Conservation (phyloP, 345 rosid genomes). For the Microthlaspi erraticum region DNA sequence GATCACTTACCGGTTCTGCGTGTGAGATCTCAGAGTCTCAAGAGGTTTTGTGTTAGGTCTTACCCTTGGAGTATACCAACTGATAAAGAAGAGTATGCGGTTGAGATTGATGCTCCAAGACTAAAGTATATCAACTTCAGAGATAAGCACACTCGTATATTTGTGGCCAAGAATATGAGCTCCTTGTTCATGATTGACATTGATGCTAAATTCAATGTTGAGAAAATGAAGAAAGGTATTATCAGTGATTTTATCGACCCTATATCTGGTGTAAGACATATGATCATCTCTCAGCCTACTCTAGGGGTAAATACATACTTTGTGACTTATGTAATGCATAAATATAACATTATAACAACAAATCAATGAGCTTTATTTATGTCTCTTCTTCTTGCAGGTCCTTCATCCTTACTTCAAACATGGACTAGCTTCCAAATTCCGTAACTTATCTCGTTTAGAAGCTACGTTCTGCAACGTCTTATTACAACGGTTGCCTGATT, state of each 20-base stretch:
- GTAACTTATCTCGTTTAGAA: background rate
- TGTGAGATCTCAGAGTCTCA: conserved; percentile 31
- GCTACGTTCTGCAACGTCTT: background rate
- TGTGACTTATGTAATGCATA: background rate
- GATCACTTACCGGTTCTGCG: background rate
- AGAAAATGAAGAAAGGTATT: background rate
- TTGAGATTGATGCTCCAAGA: conserved; percentile 33
- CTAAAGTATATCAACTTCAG: background rate
- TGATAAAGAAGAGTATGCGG: background rate
- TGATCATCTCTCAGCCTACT: conserved; percentile 15
- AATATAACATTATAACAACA: too few species aligned
- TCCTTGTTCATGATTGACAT: conserved; percentile 21
- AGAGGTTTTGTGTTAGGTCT: background rate
- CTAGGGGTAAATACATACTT: background rate
- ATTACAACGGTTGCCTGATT: background rate
- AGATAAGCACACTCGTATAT: background rate
- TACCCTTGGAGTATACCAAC: background rate
- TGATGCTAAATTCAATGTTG: background rate
- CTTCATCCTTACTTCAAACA: background rate
- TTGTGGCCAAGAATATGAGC: conserved; percentile 8
- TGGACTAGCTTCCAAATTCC: background rate
- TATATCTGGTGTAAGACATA: conserved; percentile 7
- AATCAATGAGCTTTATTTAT: too few species aligned
- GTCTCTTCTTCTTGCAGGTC: conserved; percentile 1
- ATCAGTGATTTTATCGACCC: conserved; percentile 7